Evolutionary conservation across 495 filamentous ascomycete genomes (phyloP).

Genomic region (Penicillium chermesinum): DNA sequence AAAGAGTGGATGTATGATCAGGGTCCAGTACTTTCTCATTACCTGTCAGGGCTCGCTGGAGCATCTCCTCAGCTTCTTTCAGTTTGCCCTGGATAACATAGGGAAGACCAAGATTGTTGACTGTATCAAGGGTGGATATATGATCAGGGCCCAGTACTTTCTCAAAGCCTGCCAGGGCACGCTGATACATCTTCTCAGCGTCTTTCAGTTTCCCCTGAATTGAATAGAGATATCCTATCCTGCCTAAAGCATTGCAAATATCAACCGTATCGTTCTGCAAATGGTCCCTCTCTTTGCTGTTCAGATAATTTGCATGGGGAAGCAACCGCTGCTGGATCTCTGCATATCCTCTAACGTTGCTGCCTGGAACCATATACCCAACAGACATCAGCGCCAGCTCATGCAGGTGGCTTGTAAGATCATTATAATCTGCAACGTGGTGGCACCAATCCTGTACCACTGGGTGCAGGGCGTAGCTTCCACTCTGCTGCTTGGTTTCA

Average conservation of each 20-base stretch:
- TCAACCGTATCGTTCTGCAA: no score
- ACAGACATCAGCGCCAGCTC: slow-evolving; percentile 22
- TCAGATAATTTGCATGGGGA: slow-evolving; percentile 30
- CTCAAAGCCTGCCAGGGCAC: slow-evolving; percentile 14
- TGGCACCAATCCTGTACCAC: slow-evolving; percentile 35
- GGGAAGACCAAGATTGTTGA: no score
- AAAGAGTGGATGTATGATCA: no score
- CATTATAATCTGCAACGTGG: slow-evolving; percentile 5
- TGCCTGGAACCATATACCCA: slow-evolving; percentile 19
- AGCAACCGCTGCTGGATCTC: slow-evolving; percentile 31
- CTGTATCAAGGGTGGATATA: slow-evolving; percentile 29
- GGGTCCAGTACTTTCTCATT: no score
- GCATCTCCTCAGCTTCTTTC: no score
- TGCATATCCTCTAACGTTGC: slow-evolving; percentile 19
- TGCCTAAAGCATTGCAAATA: no score
- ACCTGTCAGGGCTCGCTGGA: no score
- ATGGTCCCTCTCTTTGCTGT: no score
- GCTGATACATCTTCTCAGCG: slow-evolving; percentile 13
- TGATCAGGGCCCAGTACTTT: slow-evolving; percentile 33
- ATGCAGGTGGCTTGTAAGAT: slow-evolving; percentile 9
- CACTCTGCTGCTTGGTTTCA: slow-evolving; percentile 20
- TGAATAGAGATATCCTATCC: no score
- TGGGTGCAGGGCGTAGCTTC: slow-evolving; percentile 29
- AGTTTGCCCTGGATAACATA: slow-evolving; percentile 25
- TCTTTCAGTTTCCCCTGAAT: background rate